phyloP scores from a whole-genome alignment of 176 grass and related monocot genomes.

The Pharus latifolius region DNA sequence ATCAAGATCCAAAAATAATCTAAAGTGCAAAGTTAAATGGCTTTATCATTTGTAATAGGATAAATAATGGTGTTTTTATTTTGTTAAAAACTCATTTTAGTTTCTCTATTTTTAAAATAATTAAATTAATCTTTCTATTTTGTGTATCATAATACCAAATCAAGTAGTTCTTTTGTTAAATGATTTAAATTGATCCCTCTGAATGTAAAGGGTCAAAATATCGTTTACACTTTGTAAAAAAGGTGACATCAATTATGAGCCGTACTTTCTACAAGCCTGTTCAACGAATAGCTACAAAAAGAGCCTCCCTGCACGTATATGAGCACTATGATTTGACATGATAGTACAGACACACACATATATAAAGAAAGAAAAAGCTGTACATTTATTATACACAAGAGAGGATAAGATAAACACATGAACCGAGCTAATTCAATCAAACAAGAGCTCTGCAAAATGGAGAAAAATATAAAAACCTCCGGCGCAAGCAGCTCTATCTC shows the following conservation, averaged over 20 bases:
- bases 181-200: no score
- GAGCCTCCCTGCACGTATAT: neutral
- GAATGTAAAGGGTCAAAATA: no score
- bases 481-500: neutral
- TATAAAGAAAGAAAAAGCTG: neutral
- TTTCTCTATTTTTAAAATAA: no score
- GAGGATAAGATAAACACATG: neutral
- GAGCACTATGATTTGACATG: neutral
- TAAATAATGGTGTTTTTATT: no score
- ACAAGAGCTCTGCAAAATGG: neutral
- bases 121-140: no score
- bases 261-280: neutral
- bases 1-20: no score
- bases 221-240: no score
- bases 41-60: no score
- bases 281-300: neutral
- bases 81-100: no score
- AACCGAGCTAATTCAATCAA: neutral
- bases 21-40: no score
- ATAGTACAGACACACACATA: neutral
- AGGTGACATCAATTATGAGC: neutral
- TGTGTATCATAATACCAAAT: no score
- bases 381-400: neutral
- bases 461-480: neutral
- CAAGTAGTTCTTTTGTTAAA: no score